Percentiles rank a stretch among this genome's conserved stretches.
Conservation (phyloP, 1,139 yeast species). For the Pichia sp. region DNA sequence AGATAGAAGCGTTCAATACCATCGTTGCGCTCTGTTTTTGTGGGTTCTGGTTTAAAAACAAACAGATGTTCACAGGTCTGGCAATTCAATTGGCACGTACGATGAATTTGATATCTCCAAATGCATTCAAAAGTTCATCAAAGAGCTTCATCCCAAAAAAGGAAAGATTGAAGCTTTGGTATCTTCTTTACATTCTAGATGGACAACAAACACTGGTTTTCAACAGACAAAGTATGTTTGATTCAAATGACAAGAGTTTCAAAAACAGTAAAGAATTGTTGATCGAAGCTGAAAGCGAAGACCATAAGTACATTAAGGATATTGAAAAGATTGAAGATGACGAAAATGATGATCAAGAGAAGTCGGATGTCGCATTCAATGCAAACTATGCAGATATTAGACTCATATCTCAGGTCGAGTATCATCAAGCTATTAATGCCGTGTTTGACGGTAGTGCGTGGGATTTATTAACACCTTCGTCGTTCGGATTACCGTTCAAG, state of each 20-base stretch:
- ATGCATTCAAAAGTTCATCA: not conserved
- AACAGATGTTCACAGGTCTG: slow-evolving; percentile 64
- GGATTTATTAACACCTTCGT: slow-evolving; percentile 58
- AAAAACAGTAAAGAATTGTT: slow-evolving; percentile 41
- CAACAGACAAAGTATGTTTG: slow-evolving; percentile 55
- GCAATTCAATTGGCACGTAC: slow-evolving; percentile 65
- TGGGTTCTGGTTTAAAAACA: slow-evolving; percentile 67
- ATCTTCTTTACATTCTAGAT: slow-evolving; percentile 62
- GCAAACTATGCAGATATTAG: slow-evolving; percentile 49
- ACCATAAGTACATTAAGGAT: not conserved
- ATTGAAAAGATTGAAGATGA: not conserved
- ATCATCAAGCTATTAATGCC: slow-evolving; percentile 61
- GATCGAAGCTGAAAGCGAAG: slow-evolving; percentile 16
- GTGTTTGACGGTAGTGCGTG: slow-evolving; percentile 63
- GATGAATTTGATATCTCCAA: slow-evolving; percentile 42
- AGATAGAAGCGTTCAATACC: slow-evolving; percentile 55
- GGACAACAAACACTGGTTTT: slow-evolving; percentile 68
- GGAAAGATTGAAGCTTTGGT: slow-evolving; percentile 62
- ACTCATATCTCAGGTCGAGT: slow-evolving; percentile 70
- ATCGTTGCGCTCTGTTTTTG: slow-evolving; percentile 63
- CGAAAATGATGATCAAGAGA: not conserved
- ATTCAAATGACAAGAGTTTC: slow-evolving; percentile 44
- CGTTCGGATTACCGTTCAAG: slow-evolving; percentile 67
- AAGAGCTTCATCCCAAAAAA: slow-evolving; percentile 33
- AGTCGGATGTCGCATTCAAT: not conserved